phyloP scores from a whole-genome alignment of 2,329 filamentous ascomycete genomes.

The Penicillium psychrosexuale region DNA sequence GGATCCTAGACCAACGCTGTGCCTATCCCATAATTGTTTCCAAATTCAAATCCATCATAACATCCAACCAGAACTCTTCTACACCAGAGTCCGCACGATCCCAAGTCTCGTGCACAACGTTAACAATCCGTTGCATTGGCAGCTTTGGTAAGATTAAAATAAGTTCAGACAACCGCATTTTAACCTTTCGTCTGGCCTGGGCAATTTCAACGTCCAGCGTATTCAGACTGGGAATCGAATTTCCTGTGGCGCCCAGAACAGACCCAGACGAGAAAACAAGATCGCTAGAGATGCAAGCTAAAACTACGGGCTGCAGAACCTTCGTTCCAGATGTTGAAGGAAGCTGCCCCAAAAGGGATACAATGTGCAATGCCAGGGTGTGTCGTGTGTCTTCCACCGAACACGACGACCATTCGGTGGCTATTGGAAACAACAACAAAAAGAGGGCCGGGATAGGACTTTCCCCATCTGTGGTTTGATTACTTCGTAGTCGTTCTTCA shows the following conservation, averaged over 20 bases:
- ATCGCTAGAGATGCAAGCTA: conserved; percentile 23
- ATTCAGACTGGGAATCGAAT: conserved; percentile 18
- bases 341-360: conserved; percentile 22
- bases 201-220: conserved; percentile 24
- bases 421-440: conserved; percentile 12
- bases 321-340: conserved; percentile 23
- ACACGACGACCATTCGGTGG: neutral
- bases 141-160: conserved; percentile 22
- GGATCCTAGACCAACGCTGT: neutral
- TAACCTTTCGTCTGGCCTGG: conserved; percentile 22
- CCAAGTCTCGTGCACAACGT: conserved; percentile 22
- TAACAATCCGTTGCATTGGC: conserved; percentile 20
- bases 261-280: conserved; percentile 22
- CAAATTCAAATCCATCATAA: conserved; percentile 23
- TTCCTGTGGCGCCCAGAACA: conserved; percentile 14
- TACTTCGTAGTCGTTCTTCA: conserved; percentile 14
- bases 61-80: conserved; percentile 20
- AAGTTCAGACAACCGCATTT: conserved; percentile 21
- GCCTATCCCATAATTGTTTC: conserved; percentile 25
- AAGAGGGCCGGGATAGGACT: conserved; percentile 14
- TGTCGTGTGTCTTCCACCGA: conserved; percentile 18
- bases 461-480: conserved; percentile 8
- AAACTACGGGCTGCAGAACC: conserved; percentile 21
- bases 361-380: conserved; percentile 20
- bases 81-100: conserved; percentile 19